Base-by-base conservation (phyloP, 768 basidiomycete genomes). In the Russula sp. region DNA sequence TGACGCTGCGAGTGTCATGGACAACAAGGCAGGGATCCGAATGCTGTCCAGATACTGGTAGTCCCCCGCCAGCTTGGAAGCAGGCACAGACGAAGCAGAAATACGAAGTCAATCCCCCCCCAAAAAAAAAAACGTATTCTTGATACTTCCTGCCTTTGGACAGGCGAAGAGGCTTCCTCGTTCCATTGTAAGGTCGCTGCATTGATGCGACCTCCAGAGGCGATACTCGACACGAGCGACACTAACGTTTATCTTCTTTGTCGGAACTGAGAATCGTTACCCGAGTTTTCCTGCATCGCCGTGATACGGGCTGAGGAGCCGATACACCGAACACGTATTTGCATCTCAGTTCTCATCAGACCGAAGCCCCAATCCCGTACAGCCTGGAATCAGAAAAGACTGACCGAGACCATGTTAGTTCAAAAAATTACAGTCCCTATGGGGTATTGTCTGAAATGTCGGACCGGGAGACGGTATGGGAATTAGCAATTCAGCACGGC, bases 1-100 rank as follows among this genome's bases (percentile, higher is more conserved):
- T 10, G 50, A 20, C 13, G 22, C 14, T 47, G 46, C 13, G 16
- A 5, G 25, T 13, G 14, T 29, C 13, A n/a, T 13, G 32, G 29
- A 10, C 18, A 34, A 50, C 49, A 34, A 34, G n/a, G 49, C 1
- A 29, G 48, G 14, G 18, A 9, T 35, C 34, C 10, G 49, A 50
- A 10, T 50, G 32, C 81, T 81, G 4, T 75, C 83, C 5, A 76
- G 66, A 70, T 88, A 86, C 58, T 69, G n/a, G n/a, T n/a, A n/a
- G n/a, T n/a, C n/a, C 74, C 8, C 70, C 76, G 18, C 82, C 81
- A 9, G 79, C 69, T 53, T 75, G 73, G 67, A 73, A 87, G 82
- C 77, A 18, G 82, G 75, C 10, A 84, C 82, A 43, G 79, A 76
- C 69, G 85, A 88, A 54, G 80, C 65, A 85, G 84, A 72, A 77